Base-by-base conservation (phyloP, 345 rosid species). In the Crucihimalaya himalaica region DNA sequence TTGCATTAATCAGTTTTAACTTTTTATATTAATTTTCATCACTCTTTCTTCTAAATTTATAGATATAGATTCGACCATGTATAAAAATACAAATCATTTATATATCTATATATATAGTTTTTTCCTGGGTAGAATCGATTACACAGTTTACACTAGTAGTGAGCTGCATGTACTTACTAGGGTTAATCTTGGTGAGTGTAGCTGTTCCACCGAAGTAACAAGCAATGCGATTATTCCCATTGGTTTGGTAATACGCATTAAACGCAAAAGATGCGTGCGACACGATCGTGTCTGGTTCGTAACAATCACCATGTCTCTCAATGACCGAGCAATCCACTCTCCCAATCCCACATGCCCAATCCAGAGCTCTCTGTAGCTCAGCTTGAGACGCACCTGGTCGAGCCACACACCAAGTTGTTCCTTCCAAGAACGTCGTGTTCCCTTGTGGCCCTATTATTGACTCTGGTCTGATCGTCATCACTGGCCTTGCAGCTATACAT, bases 281-380 rank as follows among this genome's bases (percentile, higher is more conserved):
- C 10, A 80, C 43, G 4, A 88, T 71, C 3, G 93, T 92, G 59
- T 92, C 83, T 0, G 98, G 98, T 20, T 86, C 83, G 53, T 78
- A 94, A 75, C 98, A 94, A 0, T 85, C 78, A 6, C 93, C 97
- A 5, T 88, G 90, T 0, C 79, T 77, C 20, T 86, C 86, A 68
- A 94, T 91, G 3, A 88, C 81, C 2, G 75, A 20, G 73, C 98
- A 91, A 61, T 94, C 92, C 6, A 90, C 81, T 93, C 76, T 84
- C 13, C 99, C 99, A 35, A 86, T 56, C 8, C 99, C 97, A 70
- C 97, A 94, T 4, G 97, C 95, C 99, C 99, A 95, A 64, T 95
- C 97, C 43, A 95, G 75, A 19, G 99, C 99, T 42, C 83, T 86
- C 70, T 92, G 97, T 64, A 92, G 74, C 77, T 89, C 97, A 43